Evolutionary conservation across 768 basidiomycete genomes (phyloP).

Genomic region (Macrolepiota dolichaula): DNA sequence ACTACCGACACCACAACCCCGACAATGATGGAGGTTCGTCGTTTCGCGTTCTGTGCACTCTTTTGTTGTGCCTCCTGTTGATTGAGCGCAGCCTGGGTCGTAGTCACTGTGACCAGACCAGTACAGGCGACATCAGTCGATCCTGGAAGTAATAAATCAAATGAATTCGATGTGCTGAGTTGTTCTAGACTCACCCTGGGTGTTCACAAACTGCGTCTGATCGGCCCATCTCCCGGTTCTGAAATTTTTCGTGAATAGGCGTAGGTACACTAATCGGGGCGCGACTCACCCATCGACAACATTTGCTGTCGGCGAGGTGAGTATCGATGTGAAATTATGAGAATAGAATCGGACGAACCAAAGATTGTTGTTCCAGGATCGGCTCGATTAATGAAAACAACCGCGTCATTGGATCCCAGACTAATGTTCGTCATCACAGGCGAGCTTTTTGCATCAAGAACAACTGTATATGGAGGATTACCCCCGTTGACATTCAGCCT

Average conservation of each 20-base stretch:
- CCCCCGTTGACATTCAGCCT: slow-evolving; percentile 41
- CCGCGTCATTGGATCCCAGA: slow-evolving; percentile 32
- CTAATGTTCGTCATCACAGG: slow-evolving; percentile 39
- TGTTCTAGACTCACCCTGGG: slow-evolving; percentile 20
- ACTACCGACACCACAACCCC: slow-evolving; percentile 30
- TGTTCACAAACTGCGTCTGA: slow-evolving; percentile 27
- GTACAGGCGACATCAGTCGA: slow-evolving; percentile 27
- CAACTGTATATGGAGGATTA: slow-evolving; percentile 40
- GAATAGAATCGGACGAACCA: slow-evolving; percentile 26
- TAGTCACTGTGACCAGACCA: slow-evolving; percentile 22
- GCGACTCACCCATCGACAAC: slow-evolving; percentile 40
- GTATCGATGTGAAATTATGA: slow-evolving; percentile 2
- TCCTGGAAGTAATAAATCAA: slow-evolving; percentile 14
- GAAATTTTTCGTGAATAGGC: background rate
- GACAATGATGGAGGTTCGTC: slow-evolving; percentile 21
- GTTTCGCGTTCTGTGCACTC: background rate
- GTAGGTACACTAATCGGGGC: background rate
- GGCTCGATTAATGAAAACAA: slow-evolving; percentile 42
- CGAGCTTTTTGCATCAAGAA: slow-evolving; percentile 33
- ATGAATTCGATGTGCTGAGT: background rate
- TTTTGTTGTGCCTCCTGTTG: slow-evolving; percentile 12
- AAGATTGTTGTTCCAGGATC: slow-evolving; percentile 32
- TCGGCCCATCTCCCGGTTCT: slow-evolving; percentile 40
- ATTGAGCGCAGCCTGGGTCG: slow-evolving; percentile 17
- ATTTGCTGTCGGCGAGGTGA: slow-evolving; percentile 24